Evolutionary conservation across 768 basidiomycete species (phyloP), one percentile per base, ranked within the genome.

Genomic region (Hirschioporus abietinus): DNA sequence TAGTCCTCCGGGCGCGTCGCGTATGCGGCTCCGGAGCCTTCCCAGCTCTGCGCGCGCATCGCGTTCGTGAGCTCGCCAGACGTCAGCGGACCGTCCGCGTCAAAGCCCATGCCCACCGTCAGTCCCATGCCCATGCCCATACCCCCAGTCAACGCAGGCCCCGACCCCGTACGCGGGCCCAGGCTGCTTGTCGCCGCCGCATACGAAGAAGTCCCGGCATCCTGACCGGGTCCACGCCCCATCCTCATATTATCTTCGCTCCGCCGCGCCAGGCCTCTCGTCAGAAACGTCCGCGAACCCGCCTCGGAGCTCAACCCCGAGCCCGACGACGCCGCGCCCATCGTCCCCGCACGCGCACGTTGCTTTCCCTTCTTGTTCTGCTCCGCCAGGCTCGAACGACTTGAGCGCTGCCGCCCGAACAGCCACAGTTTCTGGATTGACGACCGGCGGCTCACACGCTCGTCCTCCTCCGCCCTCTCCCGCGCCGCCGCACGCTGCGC

Each of bases 31-130:
- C 76, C 78, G 18, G 80, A 73, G 12, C 78, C 86, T 0, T 86
- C 87, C 88, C 88, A 89, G 71, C 87, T 88, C 63, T 87, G 86
- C 10, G 88, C 88, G 6, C 88, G 79, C 67, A 84, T 79, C 27
- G 84, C 86, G 35, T 81, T 80, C 15, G 78, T 79, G 58, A 82
- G 71, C 64, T 67, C 63, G 7, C 78, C 74, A 58, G 42, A 35
- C 27, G 35, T 63, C 60, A 26, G 59, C 42, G 42, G 42, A 10
- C 42, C 42, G 42, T 52, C 42, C 12, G 42, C 42, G 42, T 52
- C 42, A 52, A 52, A 52, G 5, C 42, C 42, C 42, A 10, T 20
- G 6, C 42, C 42, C 42, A 10, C 42, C 42, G 42, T 15, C 42
- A 52, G 42, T 1, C 42, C 12, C 42, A 52, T 52, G 42, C 42